Evolutionary conservation across 2,329 filamentous ascomycete genomes (phyloP).

Genomic region (Aureobasidium sp.): DNA sequence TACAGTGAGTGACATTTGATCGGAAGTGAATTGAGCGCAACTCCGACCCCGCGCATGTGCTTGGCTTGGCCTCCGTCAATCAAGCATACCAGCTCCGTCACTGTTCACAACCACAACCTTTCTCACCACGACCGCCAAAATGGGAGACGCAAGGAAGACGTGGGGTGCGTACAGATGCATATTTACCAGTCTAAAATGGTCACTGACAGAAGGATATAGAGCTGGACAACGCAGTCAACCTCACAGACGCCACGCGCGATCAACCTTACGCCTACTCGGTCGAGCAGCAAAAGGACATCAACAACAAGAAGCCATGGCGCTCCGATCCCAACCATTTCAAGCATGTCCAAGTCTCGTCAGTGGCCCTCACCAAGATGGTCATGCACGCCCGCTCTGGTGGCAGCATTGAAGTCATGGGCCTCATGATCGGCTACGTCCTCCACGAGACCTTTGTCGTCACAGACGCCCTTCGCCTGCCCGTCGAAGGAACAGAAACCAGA

Average conservation of each 20-base stretch:
- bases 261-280: slow-evolving; percentile 80
- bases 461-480: slow-evolving; percentile 85
- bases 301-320: slow-evolving; percentile 62
- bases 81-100: neutral
- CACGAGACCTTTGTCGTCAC: slow-evolving; percentile 83
- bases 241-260: slow-evolving; percentile 80
- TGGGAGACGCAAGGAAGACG: slow-evolving; percentile 14
- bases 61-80: neutral
- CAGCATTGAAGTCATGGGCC: slow-evolving; percentile 86
- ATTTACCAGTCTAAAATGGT: neutral
- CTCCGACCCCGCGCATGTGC: neutral
- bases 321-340: slow-evolving; percentile 82
- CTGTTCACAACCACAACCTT: neutral
- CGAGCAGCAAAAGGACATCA: slow-evolving; percentile 57
- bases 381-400: slow-evolving; percentile 98
- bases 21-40: neutral
- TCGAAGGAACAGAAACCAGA: slow-evolving; percentile 96
- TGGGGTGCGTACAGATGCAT: slow-evolving; percentile 9
- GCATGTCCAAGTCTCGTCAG: slow-evolving; percentile 82
- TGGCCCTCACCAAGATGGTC: slow-evolving; percentile 96
- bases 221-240: slow-evolving; percentile 71
- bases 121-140: neutral
- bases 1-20: neutral
- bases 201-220: slow-evolving; percentile 45
- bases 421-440: slow-evolving; percentile 93